Base-by-base conservation (phyloP, 495 filamentous ascomycete species). In the Podospora anserina region DNA sequence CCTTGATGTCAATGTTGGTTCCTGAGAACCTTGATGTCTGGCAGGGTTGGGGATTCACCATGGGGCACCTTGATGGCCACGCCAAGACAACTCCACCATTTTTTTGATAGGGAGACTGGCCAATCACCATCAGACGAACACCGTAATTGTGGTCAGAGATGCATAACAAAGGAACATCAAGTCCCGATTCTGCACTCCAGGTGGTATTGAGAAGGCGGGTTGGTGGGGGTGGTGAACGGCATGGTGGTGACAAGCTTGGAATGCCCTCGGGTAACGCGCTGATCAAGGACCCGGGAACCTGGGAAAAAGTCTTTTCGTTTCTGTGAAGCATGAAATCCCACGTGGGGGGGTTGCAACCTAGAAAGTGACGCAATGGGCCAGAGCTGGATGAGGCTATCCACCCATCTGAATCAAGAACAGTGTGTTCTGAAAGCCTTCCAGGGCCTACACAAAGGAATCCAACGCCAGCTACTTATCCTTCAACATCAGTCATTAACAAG, bases 21-120 rank as follows among this genome's bases (percentile, higher is more conserved):
- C 19, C 19, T 56, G 54, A 56, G 54, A 20, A 56, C 54, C 55
- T 58, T 58, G 55, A 58, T 26, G 55, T 19, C n/a, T 58, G 55
- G 55, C n/a, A 26, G 55, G 23, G n/a, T 58, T 58, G 55, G 18
- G 6, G 0, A 58, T 58, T 15, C 55, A 58, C 18, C 7, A 4
- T 19, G 6, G 55, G 13, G 55, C 16, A 58, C 55, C 55, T 58
- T 58, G 55, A 58, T 58, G 55, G 19, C 55, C 55, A 26, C n/a
- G 55, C 55, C 55, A 58, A 58, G 55, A 26, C 16, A 4, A 20
- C 23, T 58, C 55, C 55, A 58, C 55, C 55, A 58, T 1, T 19
- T 58, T 26, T 26, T 58, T 5, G 23, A 15, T 15, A n/a, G n/a
- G 11, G 34, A 39, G 9, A 3, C 13, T 32, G 39, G 39, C 39